Base-by-base conservation (phyloP, 2,329 filamentous ascomycete genomes). In the Fusarium graminum region DNA sequence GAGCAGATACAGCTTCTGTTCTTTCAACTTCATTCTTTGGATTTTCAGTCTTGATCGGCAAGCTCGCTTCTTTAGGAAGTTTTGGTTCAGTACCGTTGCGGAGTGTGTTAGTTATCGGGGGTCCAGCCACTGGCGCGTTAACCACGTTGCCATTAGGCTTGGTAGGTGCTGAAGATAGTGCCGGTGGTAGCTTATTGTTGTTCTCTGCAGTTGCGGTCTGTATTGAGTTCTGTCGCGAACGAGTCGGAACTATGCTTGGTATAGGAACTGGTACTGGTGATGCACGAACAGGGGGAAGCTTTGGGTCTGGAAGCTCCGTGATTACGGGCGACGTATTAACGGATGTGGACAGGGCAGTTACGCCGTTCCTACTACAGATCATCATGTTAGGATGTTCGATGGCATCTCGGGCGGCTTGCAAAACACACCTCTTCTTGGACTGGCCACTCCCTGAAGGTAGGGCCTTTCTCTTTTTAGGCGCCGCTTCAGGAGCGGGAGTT, bases 321-420 rank as follows among this genome's bases (percentile, higher is more conserved):
- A 92, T 82, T 44, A 93, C 84, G 17, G 92, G 92, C 2, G 93
- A 94, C 2, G 92, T 90, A n/a, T 88, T 86, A 66, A 90, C 82
- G 4, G 89, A 89, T 17, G 91, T 88, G 2, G 92, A 92, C 71
- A 88, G 85, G 59, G 83, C 85, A 26, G 81, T 80, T 32, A 71
- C 63, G 26, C 76, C 76, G 55, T 78, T 80, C 54, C 75, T 80
- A 57, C 71, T 74, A 51, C 52, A 65, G 69, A 50, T 34, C 43
- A 60, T 12, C 41, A 44, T n/a, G 51, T 73, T 63, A 73, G 59
- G n/a, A 25, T 44, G 36, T 55, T 19, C 28, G 29, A n/a, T 34
- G 10, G 7, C 13, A 36, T 16, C 28, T 30, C 16, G 22, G 11
- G n/a, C 13, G 12, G 6, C 16, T 30, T 36, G 12, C 16, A 54